Conservation (phyloP, 805 yeast genomes). For the Saturnispora sanitii region DNA sequence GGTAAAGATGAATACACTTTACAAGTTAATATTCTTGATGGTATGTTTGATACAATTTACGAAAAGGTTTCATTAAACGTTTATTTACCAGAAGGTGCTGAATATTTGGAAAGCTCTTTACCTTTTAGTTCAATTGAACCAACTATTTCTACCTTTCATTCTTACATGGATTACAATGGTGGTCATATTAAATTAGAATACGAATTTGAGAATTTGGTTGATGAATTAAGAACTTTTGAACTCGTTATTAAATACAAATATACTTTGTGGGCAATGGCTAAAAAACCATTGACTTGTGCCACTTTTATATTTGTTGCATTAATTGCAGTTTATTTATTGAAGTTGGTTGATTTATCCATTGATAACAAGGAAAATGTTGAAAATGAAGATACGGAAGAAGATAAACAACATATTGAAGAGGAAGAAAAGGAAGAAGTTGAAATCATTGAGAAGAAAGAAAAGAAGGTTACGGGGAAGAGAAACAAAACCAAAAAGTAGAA, state of each 20-base stretch:
- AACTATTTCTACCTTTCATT: constrained; percentile 25
- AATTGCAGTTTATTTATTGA: constrained; percentile 40
- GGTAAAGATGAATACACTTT: constrained; percentile 42
- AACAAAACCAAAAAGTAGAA: not conserved
- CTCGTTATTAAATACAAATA: constrained; percentile 56
- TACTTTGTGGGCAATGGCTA: constrained; percentile 39
- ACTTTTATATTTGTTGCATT: constrained; percentile 52
- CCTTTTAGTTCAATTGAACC: constrained; percentile 37
- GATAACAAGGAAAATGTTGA: constrained; percentile 12
- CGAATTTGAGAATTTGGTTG: constrained; percentile 51
- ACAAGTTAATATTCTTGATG: constrained; percentile 62
- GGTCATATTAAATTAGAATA: constrained; percentile 75
- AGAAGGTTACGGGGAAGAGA: not conserved
- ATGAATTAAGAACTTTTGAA: constrained; percentile 49
- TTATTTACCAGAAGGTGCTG: constrained; percentile 83
- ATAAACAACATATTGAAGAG: too few species aligned
- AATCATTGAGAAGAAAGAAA: not conserved
- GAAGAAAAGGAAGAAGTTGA: not conserved
- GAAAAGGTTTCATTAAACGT: constrained; percentile 47
- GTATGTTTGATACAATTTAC: constrained; percentile 62
- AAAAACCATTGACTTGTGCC: constrained; percentile 60
- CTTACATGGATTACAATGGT: constrained; percentile 60
- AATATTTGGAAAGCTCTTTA: constrained; percentile 42
- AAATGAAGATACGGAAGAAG: not conserved
- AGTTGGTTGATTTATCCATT: constrained; percentile 34